phyloP scores from a whole-genome alignment of 805 yeast species.

The Metschnikowia peoriensis region DNA sequence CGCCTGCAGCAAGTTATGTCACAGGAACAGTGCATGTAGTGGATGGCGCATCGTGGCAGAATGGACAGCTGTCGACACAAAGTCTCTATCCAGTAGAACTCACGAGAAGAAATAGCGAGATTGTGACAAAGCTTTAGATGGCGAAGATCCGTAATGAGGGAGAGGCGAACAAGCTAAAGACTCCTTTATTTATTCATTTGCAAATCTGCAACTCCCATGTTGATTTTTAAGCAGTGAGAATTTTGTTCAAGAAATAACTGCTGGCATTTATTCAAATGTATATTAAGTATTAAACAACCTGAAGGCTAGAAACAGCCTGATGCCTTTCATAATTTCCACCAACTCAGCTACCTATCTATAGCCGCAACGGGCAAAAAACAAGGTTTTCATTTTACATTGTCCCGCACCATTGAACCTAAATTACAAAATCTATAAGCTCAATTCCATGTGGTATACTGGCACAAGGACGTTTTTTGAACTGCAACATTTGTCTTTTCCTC shows the following conservation, averaged over 20 bases:
- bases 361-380: too few species aligned
- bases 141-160: neutral
- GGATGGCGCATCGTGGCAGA: conserved; percentile 30
- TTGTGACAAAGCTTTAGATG: conserved; percentile 13
- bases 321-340: too few species aligned
- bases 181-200: neutral
- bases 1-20: conserved; percentile 27
- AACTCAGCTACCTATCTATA: too few species aligned
- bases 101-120: conserved; percentile 18
- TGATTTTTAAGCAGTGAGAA: neutral
- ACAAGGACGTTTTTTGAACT: too few species aligned
- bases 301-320: too few species aligned
- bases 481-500: too few species aligned
- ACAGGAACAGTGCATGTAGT: conserved; percentile 28
- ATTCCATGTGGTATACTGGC: too few species aligned
- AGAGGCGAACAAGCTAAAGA: neutral
- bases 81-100: conserved; percentile 33
- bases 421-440: too few species aligned
- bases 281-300: too few species aligned
- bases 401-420: too few species aligned
- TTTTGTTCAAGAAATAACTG: neutral
- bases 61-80: conserved; percentile 18
- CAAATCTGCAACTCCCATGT: neutral
- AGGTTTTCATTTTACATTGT: too few species aligned
- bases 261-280: neutral